Base-by-base conservation (phyloP, 1,284 basidiomycete genomes). In the Irpex sp. region DNA sequence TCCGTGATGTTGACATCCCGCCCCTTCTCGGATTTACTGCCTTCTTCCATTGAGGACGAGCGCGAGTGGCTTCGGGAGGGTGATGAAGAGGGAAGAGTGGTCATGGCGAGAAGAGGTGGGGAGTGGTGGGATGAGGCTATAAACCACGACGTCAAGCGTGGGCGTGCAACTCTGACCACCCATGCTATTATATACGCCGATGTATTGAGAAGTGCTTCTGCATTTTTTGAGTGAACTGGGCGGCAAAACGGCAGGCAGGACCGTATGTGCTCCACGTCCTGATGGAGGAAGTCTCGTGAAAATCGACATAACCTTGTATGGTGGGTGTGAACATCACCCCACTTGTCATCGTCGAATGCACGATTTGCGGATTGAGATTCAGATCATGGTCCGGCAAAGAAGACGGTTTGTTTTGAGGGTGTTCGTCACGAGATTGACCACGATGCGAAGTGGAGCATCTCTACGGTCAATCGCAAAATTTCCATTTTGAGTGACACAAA, bases 11-110 rank as follows among this genome's bases (percentile, higher is more conserved):
- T 21, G 11, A 35, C 31, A 55, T 17, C 53, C 59, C 69, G 67
- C 11, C 21, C 59, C 63, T 7, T 63, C 51, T 39, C 51, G 58
- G 17, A 64, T 63, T 36, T 58, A 53, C 8, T 46, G 51, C 35
- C 26, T 21, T 50, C 60, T 62, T 61, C 64, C 61, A 19, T 63
- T 8, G 53, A 35, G 31, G 47, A 33, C 33, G 59, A 55, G 11
- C 53, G 36, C 9, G 53, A 55, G 53, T 36, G n/a, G 26, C 11
- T 55, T 13, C 13, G 36, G 35, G 37, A 15, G 15, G 57, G 15
- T 19, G 57, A 46, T 21, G 13, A 9, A 15, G 39, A 11, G 39
- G n/a, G 39, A 51, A 9, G 49, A 21, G 49, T 46, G 6, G 43
- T 17, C 43, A 46, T 46, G 4, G 43, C 43, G 43, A 15, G 43